A percentile compares a stretch with the other conserved stretches of the same genome.
These are phyloP conservation scores for Phialophora tarda DNA, from an alignment of 2,329 filamentous ascomycete genomes.

Conservation along the genomic window DNA sequence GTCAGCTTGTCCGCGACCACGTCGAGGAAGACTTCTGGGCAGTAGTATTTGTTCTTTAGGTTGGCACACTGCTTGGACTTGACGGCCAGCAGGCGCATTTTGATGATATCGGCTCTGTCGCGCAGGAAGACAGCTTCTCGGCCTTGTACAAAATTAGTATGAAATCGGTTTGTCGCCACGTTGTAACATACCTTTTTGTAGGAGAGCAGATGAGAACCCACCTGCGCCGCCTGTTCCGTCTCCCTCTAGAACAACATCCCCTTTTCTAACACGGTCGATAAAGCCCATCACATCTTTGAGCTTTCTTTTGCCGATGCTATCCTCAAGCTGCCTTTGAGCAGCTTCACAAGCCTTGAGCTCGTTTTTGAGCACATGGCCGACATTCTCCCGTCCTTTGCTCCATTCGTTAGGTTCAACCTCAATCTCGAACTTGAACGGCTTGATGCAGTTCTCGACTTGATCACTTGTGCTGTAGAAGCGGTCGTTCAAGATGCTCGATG, in stretches of 20 bases:
- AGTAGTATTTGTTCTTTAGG: conserved; percentile 91
- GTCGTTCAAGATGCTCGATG: conserved; percentile 87
- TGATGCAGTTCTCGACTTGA: conserved; percentile 98
- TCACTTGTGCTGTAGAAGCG: conserved; percentile 96
- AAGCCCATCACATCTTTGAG: conserved; percentile 88
- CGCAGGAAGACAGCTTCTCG: conserved; percentile 93
- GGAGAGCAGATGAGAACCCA: conserved; percentile 85
- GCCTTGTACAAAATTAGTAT: conserved; percentile 58
- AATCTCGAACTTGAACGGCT: conserved; percentile 97
- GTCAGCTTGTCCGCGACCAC: conserved; percentile 94
- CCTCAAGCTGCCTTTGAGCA: conserved; percentile 77
- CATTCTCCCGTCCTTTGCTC: conserved; percentile 81
- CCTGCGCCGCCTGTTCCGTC: conserved; percentile 84
- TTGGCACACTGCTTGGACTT: conserved; percentile 87
- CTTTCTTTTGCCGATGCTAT: conserved; percentile 78
- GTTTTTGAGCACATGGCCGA: conserved; percentile 78
- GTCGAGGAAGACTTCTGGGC: conserved; percentile 96
- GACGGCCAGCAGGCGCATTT: conserved; percentile 84
- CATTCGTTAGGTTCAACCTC: conserved; percentile 92
- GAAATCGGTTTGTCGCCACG: conserved; percentile 15
- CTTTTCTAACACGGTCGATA: conserved; percentile 85
- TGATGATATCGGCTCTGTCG: conserved; percentile 86
- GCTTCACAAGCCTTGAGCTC: conserved; percentile 84
- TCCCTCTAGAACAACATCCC: conserved; percentile 82
- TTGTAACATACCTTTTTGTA: conserved; percentile 73